Evolutionary conservation across 306 rosid genomes (phyloP).

Genomic region (Trifolium dubium): DNA sequence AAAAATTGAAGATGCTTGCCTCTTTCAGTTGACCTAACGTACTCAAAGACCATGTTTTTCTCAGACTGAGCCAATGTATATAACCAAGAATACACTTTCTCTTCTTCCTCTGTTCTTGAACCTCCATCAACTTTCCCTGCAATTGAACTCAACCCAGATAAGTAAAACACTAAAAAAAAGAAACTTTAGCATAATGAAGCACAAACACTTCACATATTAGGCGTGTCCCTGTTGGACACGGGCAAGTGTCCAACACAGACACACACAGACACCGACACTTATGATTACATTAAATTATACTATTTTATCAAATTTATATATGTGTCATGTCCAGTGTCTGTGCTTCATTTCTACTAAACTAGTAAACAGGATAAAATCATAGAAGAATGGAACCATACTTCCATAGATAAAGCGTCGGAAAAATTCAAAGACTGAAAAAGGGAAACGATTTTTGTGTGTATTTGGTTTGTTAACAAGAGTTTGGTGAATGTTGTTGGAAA

Average conservation of each 20-base stretch:
- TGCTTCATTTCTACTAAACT: not conserved
- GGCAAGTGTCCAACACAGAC: no score
- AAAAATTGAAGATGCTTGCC: conserved; percentile 46
- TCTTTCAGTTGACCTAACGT: conserved; percentile 85
- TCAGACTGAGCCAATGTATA: conserved; percentile 74
- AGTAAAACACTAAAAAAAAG: not conserved
- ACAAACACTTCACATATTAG: no score
- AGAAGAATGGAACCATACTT: conserved; percentile 42
- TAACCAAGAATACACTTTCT: conserved; percentile 74
- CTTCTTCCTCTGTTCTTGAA: conserved; percentile 70
- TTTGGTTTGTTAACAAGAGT: conserved; percentile 50
- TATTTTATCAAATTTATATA: no score
- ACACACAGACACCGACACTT: no score
- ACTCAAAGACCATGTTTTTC: conserved; percentile 69
- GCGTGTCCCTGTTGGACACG: no score
- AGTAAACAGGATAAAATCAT: no score
- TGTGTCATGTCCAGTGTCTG: no score
- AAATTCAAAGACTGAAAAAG: conserved; percentile 21
- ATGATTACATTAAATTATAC: no score
- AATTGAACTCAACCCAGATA: conserved; percentile 39
- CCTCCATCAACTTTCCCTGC: conserved; percentile 73
- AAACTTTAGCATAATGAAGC: not conserved
- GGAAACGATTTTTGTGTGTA: conserved; percentile 35
- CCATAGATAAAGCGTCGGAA: conserved; percentile 46
- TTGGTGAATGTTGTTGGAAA: conserved; percentile 45